Percentiles rank a stretch among this genome's conserved stretches.
These are phyloP conservation scores for Cercospora sp. DNA, from an alignment of 2,329 filamentous ascomycete species.

Conservation along the genomic window DNA sequence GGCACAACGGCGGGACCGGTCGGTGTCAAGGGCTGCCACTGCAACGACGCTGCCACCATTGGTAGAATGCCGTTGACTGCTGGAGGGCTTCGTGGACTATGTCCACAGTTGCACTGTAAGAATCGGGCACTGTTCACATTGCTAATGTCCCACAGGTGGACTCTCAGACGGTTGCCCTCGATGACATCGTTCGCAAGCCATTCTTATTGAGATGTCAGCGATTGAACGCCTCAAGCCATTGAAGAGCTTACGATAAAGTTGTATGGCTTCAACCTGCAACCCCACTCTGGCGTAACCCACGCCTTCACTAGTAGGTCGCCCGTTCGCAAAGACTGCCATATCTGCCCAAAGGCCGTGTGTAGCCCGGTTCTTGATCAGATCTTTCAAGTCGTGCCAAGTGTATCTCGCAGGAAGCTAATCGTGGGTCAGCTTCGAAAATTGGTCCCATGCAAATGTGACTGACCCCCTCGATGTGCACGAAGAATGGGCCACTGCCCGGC, in stretches of 20 bases:
- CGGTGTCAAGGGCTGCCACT: conserved; percentile 26
- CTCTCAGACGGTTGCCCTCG: conserved; percentile 26
- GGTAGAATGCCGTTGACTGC: conserved; percentile 16
- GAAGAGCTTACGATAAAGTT: conserved; percentile 31
- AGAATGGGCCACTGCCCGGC: conserved; percentile 20
- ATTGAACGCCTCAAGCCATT: background rate
- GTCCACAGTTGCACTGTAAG: conserved; percentile 30
- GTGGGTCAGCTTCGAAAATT: conserved; percentile 1
- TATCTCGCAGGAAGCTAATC: conserved; percentile 32
- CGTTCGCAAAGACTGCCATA: conserved; percentile 29
- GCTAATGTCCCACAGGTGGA: conserved; percentile 36
- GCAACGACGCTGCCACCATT: conserved; percentile 19
- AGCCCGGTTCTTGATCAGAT: conserved; percentile 33
- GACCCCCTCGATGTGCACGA: conserved; percentile 30
- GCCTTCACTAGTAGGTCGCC: conserved; percentile 28
- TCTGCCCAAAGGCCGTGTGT: conserved; percentile 36
- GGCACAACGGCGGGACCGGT: background rate
- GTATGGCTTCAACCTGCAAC: conserved; percentile 30
- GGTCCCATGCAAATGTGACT: background rate
- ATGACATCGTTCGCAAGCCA: conserved; percentile 30
- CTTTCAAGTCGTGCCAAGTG: conserved; percentile 39
- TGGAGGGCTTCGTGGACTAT: background rate
- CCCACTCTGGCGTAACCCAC: conserved; percentile 27
- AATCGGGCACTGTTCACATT: conserved; percentile 17
- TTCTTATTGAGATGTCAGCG: conserved; percentile 25